Conservation (phyloP, 192 early-diverging fungal genomes). For the Podila epicladia region DNA sequence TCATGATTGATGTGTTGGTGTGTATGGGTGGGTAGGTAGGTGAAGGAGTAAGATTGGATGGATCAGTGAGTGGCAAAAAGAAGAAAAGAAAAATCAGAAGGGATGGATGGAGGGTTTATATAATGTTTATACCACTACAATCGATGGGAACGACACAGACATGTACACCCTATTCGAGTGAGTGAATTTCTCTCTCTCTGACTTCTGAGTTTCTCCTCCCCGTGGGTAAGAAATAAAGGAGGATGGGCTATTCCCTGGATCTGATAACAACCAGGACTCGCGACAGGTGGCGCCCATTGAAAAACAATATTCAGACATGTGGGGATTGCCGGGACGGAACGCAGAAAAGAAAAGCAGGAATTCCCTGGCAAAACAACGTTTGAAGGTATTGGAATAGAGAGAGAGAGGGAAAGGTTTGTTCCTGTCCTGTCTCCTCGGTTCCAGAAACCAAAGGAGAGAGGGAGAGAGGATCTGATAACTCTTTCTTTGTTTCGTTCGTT, state of each 20-base stretch:
- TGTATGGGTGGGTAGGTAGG: neutral
- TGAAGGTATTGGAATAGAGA: too few species aligned
- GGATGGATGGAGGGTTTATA: neutral
- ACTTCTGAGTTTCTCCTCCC: neutral
- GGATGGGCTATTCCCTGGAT: neutral
- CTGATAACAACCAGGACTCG: neutral
- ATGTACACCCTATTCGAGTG: too few species aligned
- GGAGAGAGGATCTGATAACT: too few species aligned
- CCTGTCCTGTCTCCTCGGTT: too few species aligned
- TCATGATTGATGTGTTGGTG: conserved; percentile 14
- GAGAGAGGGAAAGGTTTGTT: too few species aligned
- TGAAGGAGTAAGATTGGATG: neutral
- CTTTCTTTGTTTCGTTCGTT: too few species aligned
- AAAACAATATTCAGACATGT: neutral
- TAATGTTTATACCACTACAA: neutral
- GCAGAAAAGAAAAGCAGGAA: neutral
- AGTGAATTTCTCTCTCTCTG: too few species aligned
- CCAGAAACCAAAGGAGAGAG: too few species aligned
- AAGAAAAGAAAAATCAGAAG: neutral
- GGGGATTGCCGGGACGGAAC: neutral
- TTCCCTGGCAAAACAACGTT: neutral
- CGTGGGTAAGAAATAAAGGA: neutral
- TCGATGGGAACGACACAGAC: neutral
- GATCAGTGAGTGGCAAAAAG: neutral
- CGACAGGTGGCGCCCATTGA: neutral